Conservation (phyloP, 768 basidiomycete genomes). For the Inosperma sp. region DNA sequence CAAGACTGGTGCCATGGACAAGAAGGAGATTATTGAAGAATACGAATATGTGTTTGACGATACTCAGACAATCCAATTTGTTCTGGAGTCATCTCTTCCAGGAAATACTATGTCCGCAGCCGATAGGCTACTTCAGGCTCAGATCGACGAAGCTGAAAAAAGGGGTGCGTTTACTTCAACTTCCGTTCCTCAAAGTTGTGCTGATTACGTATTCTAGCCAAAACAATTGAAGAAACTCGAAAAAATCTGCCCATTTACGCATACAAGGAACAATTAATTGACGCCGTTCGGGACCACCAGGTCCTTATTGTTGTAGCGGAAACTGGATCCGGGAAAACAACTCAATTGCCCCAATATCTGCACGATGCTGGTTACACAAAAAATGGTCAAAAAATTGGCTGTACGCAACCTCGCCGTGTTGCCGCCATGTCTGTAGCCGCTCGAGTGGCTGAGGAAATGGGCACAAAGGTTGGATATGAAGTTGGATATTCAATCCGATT, state of each 20-base stretch:
- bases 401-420: slow-evolving; percentile 97
- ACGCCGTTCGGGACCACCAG: slow-evolving; percentile 87
- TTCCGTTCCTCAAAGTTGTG: slow-evolving; percentile 2
- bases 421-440: slow-evolving; percentile 99
- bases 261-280: slow-evolving; percentile 83
- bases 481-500: slow-evolving; percentile 99
- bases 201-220: slow-evolving; percentile 42
- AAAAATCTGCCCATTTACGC: slow-evolving; percentile 90
- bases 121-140: slow-evolving; percentile 77
- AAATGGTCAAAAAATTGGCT: slow-evolving; percentile 84
- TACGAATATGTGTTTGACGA: slow-evolving; percentile 99
- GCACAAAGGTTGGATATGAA: slow-evolving; percentile 93
- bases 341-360: slow-evolving; percentile 95
- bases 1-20: slow-evolving; percentile 89
- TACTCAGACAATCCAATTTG: slow-evolving; percentile 92
- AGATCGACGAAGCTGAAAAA: slow-evolving; percentile 89
- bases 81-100: slow-evolving; percentile 74
- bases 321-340: slow-evolving; percentile 98
- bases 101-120: slow-evolving; percentile 75
- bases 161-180: slow-evolving; percentile 52
- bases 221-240: slow-evolving; percentile 88
- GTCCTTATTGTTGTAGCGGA: slow-evolving; percentile 97
- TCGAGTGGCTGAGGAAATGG: slow-evolving; percentile 99
- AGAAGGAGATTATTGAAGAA: slow-evolving; percentile 70
- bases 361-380: slow-evolving; percentile 96